Base-by-base conservation (phyloP, 129 eudicot genomes). In the Artemisia annua region DNA sequence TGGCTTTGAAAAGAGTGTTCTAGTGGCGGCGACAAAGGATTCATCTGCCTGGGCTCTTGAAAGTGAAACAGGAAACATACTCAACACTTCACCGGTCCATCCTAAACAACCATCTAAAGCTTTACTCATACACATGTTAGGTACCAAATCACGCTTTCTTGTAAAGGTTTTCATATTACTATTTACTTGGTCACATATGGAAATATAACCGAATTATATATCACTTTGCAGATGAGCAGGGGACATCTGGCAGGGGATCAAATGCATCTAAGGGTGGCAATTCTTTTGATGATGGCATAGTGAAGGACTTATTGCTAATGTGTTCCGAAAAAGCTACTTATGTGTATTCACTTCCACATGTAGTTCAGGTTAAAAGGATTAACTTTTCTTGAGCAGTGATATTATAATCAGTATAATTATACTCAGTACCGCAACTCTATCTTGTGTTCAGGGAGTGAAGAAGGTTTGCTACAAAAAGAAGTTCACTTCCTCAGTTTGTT, bases 311-410 rank as follows among this genome's bases (percentile, higher is more conserved):
- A 51, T 24, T 85, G 65, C 63, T 92, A 50, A 63, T 90, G 15
- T 94, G 97, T 76, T 83, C 98, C n/a, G 98, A 94, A 77, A 94
- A 88, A 82, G 95, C 98, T 66, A 86, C 65, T 44, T 94, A 94
- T 66, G 80, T 86, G 44, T 90, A 87, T 74, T 90, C 97, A 62
- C 85, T 94, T 76, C 54, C 66, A 44, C 97, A 90, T 80, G 79
- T 78, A 11, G 86, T 94, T 64, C 96, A 87, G 95, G 97, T 91
- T 72, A 64, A 35, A 46, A 19, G 28, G 35, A 28, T 79, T 49
- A 19, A 24, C 55, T 59, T 69, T 17, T 66, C 11, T 10, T 15
- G 24, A 59, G 46, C 9, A 17, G 39, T 12, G 50, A 19, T 72
- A 26, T 35, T 43, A 67, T 16, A 46, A 26, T 11, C 48, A 22